Percentiles rank a stretch among this genome's conserved stretches.
These are phyloP conservation scores for Linnemannia hyalina DNA, from an alignment of 192 early-diverging fungal genomes.

Conservation along the genomic window DNA sequence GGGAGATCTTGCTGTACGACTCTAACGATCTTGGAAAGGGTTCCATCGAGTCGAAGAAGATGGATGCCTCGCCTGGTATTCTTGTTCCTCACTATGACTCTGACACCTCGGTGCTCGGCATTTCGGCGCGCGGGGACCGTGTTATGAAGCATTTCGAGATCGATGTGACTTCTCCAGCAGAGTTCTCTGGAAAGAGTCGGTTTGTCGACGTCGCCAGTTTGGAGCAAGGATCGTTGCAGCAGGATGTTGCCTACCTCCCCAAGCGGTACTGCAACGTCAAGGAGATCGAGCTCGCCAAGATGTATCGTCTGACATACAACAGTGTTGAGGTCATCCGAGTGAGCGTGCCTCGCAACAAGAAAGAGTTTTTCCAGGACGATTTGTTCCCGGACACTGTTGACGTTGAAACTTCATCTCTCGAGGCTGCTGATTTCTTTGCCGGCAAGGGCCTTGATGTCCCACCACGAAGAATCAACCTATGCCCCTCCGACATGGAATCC, in stretches of 20 bases:
- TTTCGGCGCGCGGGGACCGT: constrained; percentile 84
- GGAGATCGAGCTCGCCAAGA: constrained; percentile 77
- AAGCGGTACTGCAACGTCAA: constrained; percentile 76
- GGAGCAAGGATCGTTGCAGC: constrained; percentile 71
- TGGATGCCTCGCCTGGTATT: constrained; percentile 84
- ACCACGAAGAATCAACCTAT: constrained; percentile 19
- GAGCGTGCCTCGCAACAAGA: constrained; percentile 81
- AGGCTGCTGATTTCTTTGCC: constrained; percentile 72
- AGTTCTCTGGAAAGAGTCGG: constrained; percentile 16
- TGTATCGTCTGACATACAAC: constrained; percentile 76
- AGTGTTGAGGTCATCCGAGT: constrained; percentile 81
- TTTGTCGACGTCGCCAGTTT: constrained; percentile 70
- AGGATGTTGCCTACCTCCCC: constrained; percentile 79
- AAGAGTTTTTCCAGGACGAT: constrained; percentile 94
- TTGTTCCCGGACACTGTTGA: constrained; percentile 79
- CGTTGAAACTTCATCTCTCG: constrained; percentile 60
- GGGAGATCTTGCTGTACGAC: constrained; percentile 74
- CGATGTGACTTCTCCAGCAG: constrained; percentile 39
- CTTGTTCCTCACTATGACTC: constrained; percentile 78
- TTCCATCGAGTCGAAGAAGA: constrained; percentile 58
- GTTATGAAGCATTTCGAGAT: constrained; percentile 83
- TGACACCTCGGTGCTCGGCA: constrained; percentile 77
- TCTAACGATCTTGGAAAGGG: constrained; percentile 50
- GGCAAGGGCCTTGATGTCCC: constrained; percentile 8
- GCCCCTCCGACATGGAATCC: constrained; percentile 42